These are phyloP conservation scores for Taiozyma sp. DNA, from an alignment of 1,139 yeast genomes.

Conservation along the genomic window DNA sequence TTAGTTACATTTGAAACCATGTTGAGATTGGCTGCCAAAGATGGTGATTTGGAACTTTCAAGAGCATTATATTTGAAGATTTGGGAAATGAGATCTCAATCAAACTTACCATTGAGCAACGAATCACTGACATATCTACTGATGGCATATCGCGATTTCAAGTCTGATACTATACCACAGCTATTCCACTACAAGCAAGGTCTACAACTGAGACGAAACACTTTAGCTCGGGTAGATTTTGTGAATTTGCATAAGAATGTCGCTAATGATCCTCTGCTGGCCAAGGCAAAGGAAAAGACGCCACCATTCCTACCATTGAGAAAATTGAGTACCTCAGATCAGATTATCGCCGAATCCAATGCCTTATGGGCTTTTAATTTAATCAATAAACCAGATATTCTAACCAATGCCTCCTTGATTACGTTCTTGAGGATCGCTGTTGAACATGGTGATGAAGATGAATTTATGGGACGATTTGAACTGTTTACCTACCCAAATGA, in stretches of 20 bases:
- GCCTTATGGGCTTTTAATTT: conserved; percentile 68
- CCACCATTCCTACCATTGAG: conserved; percentile 70
- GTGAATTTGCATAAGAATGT: conserved; percentile 18
- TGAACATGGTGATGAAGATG: conserved; percentile 38
- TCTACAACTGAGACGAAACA: conserved; percentile 39
- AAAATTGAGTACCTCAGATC: conserved; percentile 35
- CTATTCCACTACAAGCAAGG: conserved; percentile 43
- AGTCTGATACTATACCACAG: conserved; percentile 33
- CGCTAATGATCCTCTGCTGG: conserved; percentile 25
- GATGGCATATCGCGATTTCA: conserved; percentile 49
- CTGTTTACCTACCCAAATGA: conserved; percentile 40
- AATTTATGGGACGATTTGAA: conserved; percentile 48
- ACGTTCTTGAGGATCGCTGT: conserved; percentile 54
- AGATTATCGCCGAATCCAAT: conserved; percentile 67
- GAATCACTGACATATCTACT: conserved; percentile 51
- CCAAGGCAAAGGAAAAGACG: conserved; percentile 18
- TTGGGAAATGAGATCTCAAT: conserved; percentile 34
- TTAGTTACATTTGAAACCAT: conserved; percentile 54
- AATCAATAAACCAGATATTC: conserved; percentile 35
- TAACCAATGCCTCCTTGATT: conserved; percentile 41
- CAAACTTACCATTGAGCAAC: conserved; percentile 29
- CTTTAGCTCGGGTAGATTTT: conserved; percentile 35
- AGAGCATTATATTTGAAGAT: conserved; percentile 67
- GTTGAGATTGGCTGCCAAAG: conserved; percentile 68
- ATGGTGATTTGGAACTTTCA: conserved; percentile 73